Evolutionary conservation across 192 early-diverging fungal genomes (phyloP), one percentile per base, ranked within the genome.

Genomic region (Podila minutissima): DNA sequence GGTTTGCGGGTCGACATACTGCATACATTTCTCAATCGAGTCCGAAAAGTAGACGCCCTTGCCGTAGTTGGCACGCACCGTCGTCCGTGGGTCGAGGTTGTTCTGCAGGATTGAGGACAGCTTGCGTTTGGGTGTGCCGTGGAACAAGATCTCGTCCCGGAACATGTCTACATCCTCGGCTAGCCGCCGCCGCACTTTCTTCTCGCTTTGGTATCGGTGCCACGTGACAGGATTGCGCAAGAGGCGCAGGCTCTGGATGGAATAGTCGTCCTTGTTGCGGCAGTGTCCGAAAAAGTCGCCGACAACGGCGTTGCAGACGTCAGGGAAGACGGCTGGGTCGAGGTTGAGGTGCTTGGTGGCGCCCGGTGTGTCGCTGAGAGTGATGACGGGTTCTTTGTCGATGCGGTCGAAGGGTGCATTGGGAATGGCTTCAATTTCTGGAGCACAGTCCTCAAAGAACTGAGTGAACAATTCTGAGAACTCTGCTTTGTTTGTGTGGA

Each of bases 1-100:
- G 4, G 60, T 24, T 61, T 81, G 77, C 4, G 15, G 20, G 46
- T 81, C 77, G 1, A 68, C 66, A n/a, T 81, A 81, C 31, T 73
- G 71, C 71, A 73, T 81, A 46, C 77, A 81, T 60, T 81, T 81
- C 20, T 81, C 77, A 29, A 81, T 66, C 15, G 77, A 55, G 24
- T 81, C 77, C 6, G 77, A 81, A 29, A 73, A 73, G 32, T 81
- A 81, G 1, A 81, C 66, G 4, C 77, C 77, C 29, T 73, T 72
- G 55, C 77, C 77, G 10, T 69, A 73, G 48, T 64, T 81, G 38
- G 77, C 77, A 1, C 77, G 70, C 3, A 73, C 58, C 2, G 77
- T 73, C 48, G 68, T 69, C 33, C 66, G 59, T 8, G 77, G 77
- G 28, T 81, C 77, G 24, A 81, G 66, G 31, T 71, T 71, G 29